Percentiles rank a stretch among this genome's conserved stretches.
Evolutionary conservation across 2,329 filamentous ascomycete species (phyloP).

Genomic region (Sarocladiaceae sp.): DNA sequence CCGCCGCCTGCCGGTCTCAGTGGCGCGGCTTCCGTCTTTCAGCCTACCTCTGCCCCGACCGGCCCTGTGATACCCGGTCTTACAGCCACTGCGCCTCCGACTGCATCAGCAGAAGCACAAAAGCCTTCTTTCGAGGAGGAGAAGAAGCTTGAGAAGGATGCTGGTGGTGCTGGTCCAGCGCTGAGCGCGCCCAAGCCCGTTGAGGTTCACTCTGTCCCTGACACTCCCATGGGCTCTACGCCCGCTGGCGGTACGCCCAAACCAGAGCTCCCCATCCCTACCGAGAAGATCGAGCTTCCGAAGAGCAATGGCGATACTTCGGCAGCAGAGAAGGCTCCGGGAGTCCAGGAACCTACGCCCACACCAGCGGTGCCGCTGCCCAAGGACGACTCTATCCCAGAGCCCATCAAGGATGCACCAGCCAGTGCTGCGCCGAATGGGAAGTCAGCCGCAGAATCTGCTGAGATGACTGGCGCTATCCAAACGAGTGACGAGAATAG

Average conservation of each 20-base stretch:
- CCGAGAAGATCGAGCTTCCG: constrained; percentile 6
- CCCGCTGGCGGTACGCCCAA: constrained; percentile 28
- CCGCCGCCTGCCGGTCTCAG: not conserved
- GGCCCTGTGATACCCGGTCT: constrained; percentile 2
- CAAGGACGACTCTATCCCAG: constrained; percentile 14
- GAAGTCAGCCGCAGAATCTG: not conserved
- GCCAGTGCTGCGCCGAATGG: constrained; percentile 16
- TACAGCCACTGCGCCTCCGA: not conserved
- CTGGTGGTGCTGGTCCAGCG: constrained; percentile 14
- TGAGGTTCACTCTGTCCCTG: constrained; percentile 27
- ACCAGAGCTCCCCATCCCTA: constrained; percentile 26
- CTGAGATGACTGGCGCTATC: constrained; percentile 6
- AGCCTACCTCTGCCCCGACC: not conserved
- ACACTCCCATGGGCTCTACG: constrained; percentile 28
- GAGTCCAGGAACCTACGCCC: constrained; percentile 17
- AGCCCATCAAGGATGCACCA: constrained; percentile 12
- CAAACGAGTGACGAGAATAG: constrained; percentile 15
- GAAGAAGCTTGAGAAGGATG: constrained; percentile 9
- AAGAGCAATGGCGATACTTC: constrained; percentile 5
- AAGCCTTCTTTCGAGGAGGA: not conserved
- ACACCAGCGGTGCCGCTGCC: constrained; percentile 16
- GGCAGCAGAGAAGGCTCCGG: constrained; percentile 18
- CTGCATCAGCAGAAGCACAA: not conserved
- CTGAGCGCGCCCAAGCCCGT: constrained; percentile 24
- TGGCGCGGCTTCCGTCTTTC: not conserved